Evolutionary conservation across 805 yeast species (phyloP).

Genomic region (Yamadazyma philogaea): DNA sequence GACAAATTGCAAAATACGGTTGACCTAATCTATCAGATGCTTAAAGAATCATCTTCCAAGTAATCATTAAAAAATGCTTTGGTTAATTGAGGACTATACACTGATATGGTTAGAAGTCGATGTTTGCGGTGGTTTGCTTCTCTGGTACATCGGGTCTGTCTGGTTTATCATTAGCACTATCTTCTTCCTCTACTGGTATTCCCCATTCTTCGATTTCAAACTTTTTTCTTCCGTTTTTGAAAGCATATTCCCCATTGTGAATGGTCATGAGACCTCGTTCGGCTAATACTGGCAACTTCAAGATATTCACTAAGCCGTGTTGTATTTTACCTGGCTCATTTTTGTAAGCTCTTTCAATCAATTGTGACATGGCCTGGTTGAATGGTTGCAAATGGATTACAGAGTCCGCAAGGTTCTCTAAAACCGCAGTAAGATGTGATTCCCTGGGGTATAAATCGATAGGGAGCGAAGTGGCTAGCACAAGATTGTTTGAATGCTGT

Average conservation of each 20-base stretch:
- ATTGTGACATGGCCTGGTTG: conserved; percentile 63
- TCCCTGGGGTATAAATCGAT: conserved; percentile 63
- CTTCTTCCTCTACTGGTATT: conserved; percentile 95
- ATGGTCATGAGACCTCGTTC: conserved; percentile 79
- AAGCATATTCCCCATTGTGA: conserved; percentile 74
- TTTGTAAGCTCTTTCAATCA: conserved; percentile 66
- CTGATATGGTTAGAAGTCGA: conserved; percentile 26
- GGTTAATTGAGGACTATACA: background rate
- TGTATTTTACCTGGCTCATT: conserved; percentile 72
- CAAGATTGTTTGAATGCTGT: conserved; percentile 43
- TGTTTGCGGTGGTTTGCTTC: conserved; percentile 30
- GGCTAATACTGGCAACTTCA: conserved; percentile 67
- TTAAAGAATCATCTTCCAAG: background rate
- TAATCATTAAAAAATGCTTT: background rate
- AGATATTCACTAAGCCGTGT: conserved; percentile 81
- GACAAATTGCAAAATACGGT: background rate
- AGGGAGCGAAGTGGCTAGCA: conserved; percentile 55
- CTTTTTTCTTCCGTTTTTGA: conserved; percentile 75
- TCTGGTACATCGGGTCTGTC: conserved; percentile 12
- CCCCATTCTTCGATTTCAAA: conserved; percentile 94
- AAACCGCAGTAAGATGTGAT: conserved; percentile 42
- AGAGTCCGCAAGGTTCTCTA: conserved; percentile 61
- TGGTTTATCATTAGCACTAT: conserved; percentile 45
- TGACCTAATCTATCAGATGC: background rate
- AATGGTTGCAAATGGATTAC: conserved; percentile 79